These are phyloP conservation scores for Ormosia emarginata DNA, from an alignment of 306 rosid genomes.

Conservation along the genomic window DNA sequence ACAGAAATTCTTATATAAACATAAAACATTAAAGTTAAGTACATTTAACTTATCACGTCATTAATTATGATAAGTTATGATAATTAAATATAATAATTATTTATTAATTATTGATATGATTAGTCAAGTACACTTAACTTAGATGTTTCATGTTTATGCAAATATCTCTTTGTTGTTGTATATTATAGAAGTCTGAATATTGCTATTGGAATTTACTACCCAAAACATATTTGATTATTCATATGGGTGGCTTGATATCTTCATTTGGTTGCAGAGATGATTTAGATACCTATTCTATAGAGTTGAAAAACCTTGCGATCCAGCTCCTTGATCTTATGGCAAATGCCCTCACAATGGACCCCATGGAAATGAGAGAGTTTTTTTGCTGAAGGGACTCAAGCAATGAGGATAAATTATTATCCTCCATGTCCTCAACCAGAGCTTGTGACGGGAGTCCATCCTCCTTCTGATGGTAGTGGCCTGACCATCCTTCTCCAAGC, in stretches of 20 bases:
- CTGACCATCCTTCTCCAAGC: slow-evolving; percentile 24
- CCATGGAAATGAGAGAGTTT: background rate
- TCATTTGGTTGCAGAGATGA: background rate
- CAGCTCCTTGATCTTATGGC: slow-evolving; percentile 10
- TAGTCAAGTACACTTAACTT: too few relatives aligned
- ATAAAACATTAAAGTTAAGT: too few relatives aligned
- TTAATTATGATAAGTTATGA: too few relatives aligned
- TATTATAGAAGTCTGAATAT: background rate
- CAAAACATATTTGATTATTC: background rate
- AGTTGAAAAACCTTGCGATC: slow-evolving; percentile 6
- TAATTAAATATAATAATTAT: too few relatives aligned
- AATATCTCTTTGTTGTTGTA: too few relatives aligned
- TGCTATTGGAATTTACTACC: background rate
- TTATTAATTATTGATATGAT: too few relatives aligned
- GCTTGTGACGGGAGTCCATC: slow-evolving; percentile 13
- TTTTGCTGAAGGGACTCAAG: slow-evolving; percentile 11
- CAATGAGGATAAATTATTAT: slow-evolving; percentile 20
- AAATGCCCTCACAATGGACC: slow-evolving; percentile 9
- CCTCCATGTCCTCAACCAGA: slow-evolving; percentile 31
- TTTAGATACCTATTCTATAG: background rate
- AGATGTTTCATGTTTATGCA: too few relatives aligned
- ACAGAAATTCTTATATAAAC: too few relatives aligned
- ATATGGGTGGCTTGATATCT: background rate
- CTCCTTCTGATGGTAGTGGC: slow-evolving; percentile 20
- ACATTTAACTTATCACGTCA: too few relatives aligned